These are phyloP conservation scores for Mentha longifolia DNA, from an alignment of 257 asterid genomes.

Conservation along the genomic window DNA sequence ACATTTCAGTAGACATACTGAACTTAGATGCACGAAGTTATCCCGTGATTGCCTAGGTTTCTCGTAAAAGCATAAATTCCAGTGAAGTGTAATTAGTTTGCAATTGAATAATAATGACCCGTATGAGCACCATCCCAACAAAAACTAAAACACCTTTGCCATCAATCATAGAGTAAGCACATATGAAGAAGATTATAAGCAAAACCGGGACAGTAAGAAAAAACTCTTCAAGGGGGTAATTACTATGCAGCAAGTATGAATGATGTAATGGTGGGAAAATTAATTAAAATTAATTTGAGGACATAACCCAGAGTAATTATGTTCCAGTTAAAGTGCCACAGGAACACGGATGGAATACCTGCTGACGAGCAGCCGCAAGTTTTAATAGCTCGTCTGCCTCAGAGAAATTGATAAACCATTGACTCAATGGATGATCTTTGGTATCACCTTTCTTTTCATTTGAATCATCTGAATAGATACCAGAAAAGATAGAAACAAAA, in stretches of 20 bases:
- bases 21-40: not conserved
- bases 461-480: slow-evolving; percentile 45
- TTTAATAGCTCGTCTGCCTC: slow-evolving; percentile 86
- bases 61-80: not conserved
- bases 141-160: slow-evolving; percentile 4
- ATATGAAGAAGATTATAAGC: slow-evolving; percentile 13
- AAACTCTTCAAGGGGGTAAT: not conserved
- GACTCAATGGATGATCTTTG: slow-evolving; percentile 61
- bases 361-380: slow-evolving; percentile 81
- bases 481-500: slow-evolving; percentile 32
- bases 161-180: not conserved
- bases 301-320: slow-evolving; percentile 3
- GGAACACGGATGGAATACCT: slow-evolving; percentile 41
- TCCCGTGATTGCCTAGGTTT: not conserved
- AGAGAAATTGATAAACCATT: slow-evolving; percentile 76
- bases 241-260: slow-evolving; percentile 14
- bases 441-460: slow-evolving; percentile 61
- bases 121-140: not conserved
- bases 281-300: slow-evolving; percentile 14
- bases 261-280: not conserved
- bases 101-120: not conserved
- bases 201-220: not conserved
- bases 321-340: not conserved
- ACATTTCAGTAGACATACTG: not conserved
- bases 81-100: slow-evolving; percentile 3